Evolutionary conservation across 2,329 filamentous ascomycete genomes (phyloP).

Genomic region (Pyricularia grisea): DNA sequence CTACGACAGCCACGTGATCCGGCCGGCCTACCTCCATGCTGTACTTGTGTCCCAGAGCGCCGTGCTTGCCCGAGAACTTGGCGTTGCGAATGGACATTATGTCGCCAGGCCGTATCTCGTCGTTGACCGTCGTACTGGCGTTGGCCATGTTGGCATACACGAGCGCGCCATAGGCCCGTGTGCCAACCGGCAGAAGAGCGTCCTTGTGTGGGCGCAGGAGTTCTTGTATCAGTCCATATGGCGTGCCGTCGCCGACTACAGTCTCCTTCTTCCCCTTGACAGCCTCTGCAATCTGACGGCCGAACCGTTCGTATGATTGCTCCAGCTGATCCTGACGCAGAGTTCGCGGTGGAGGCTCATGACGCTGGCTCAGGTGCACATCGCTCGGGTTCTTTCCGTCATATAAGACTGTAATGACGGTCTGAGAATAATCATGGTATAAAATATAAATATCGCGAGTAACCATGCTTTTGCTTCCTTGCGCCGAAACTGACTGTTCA

Average conservation of each 20-base stretch:
- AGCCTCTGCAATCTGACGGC: constrained; percentile 64
- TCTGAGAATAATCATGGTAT: constrained; percentile 95
- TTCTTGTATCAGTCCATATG: constrained; percentile 68
- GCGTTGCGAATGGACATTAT: constrained; percentile 90
- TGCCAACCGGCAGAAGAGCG: constrained; percentile 76
- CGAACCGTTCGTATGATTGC: constrained; percentile 71
- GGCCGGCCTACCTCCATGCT: constrained; percentile 76
- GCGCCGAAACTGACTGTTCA: constrained; percentile 64
- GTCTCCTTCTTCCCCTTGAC: constrained; percentile 66
- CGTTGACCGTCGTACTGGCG: constrained; percentile 78
- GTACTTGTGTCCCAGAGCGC: constrained; percentile 93
- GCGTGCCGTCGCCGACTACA: constrained; percentile 75
- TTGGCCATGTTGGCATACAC: constrained; percentile 96
- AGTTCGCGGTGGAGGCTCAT: constrained; percentile 71
- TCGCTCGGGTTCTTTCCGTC: constrained; percentile 66
- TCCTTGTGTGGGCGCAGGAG: constrained; percentile 65
- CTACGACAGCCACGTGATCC: constrained; percentile 83
- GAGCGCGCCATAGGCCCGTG: constrained; percentile 78
- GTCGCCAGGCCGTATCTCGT: constrained; percentile 87
- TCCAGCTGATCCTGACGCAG: constrained; percentile 92
- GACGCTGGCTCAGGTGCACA: constrained; percentile 71
- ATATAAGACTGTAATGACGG: constrained; percentile 71
- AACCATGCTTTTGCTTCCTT: constrained; percentile 59
- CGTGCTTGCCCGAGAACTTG: constrained; percentile 90
- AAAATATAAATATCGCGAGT: constrained; percentile 80